phyloP scores from a whole-genome alignment of 1,139 yeast genomes.

The Nakaseomyces uthaithaninus region DNA sequence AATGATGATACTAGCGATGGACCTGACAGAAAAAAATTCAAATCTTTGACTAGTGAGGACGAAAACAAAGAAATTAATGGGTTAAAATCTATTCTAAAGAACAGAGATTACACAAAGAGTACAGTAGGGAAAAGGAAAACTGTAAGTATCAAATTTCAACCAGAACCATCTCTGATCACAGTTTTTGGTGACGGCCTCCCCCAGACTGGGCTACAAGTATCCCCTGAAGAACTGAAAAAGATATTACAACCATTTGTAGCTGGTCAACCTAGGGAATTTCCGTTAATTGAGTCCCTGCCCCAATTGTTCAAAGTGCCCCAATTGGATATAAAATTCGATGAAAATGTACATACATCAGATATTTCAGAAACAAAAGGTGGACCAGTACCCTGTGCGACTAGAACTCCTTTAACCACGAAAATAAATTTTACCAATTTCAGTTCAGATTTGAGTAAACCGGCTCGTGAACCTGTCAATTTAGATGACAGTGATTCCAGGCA shows the following conservation, averaged over 20 bases:
- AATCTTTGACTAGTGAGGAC: constrained; percentile 3
- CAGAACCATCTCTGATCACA: constrained; percentile 24
- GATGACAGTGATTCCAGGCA: constrained; percentile 17
- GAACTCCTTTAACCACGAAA: constrained; percentile 20
- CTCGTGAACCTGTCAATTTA: constrained; percentile 26
- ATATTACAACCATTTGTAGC: constrained; percentile 30
- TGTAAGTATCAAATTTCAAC: constrained; percentile 21
- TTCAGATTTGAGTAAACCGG: constrained; percentile 22
- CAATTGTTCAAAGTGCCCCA: constrained; percentile 6
- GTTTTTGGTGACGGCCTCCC: constrained; percentile 32
- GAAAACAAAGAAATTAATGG: constrained; percentile 8
- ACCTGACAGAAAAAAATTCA: constrained; percentile 5
- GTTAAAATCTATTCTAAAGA: constrained; percentile 21
- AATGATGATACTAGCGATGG: constrained; percentile 14
- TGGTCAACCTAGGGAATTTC: constrained; percentile 30
- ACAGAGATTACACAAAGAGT: constrained; percentile 11
- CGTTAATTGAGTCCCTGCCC: constrained; percentile 14
- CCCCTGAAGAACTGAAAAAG: constrained; percentile 28
- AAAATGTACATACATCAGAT: constrained; percentile 21
- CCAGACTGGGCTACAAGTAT: constrained; percentile 23
- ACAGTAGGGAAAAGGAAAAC: constrained; percentile 9
- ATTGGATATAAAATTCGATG: constrained; percentile 6
- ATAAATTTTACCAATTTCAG: constrained; percentile 24
- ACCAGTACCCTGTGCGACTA: constrained; percentile 23
- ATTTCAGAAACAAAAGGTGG: constrained; percentile 28